Evolutionary conservation across 257 asterid species (phyloP).

Genomic region (Ballota nigra): DNA sequence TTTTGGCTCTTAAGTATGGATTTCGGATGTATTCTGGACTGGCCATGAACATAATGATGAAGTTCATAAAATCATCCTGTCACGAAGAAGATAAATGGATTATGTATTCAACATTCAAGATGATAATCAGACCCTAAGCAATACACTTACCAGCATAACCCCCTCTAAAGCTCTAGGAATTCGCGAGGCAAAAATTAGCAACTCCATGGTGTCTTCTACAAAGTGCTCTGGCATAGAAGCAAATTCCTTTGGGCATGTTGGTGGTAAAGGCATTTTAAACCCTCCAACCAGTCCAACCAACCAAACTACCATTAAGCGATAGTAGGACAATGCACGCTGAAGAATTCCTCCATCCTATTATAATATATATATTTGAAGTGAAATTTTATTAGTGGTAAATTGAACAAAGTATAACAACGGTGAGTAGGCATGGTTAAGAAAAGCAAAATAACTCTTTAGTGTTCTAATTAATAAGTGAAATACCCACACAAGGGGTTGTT

Average conservation of each 20-base stretch:
- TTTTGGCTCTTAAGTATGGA: conserved; percentile 96
- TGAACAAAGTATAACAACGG: background rate
- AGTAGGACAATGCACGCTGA: conserved; percentile 82
- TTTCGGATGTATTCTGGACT: conserved; percentile 88
- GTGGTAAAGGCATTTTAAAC: conserved; percentile 83
- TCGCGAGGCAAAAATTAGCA: conserved; percentile 90
- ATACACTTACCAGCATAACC: conserved; percentile 58
- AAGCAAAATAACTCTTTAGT: conserved; percentile 1
- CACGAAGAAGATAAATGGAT: conserved; percentile 16
- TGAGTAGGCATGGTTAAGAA: background rate
- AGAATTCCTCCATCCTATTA: conserved; percentile 82
- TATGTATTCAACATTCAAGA: conserved; percentile 18
- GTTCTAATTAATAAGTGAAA: background rate
- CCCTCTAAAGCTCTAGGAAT: conserved; percentile 98
- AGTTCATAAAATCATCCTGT: conserved; percentile 97
- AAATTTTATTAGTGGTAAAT: background rate
- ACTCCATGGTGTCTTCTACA: conserved; percentile 94
- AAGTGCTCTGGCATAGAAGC: conserved; percentile 95
- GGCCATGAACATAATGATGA: conserved; percentile 99
- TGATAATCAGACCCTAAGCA: conserved; percentile 4
- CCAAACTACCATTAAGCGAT: conserved; percentile 92
- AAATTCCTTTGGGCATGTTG: conserved; percentile 83
- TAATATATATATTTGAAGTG: no score
- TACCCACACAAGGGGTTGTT: background rate
- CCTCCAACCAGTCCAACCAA: conserved; percentile 84